phyloP scores from a whole-genome alignment of 306 rosid genomes.

The Vigna hirtella region DNA sequence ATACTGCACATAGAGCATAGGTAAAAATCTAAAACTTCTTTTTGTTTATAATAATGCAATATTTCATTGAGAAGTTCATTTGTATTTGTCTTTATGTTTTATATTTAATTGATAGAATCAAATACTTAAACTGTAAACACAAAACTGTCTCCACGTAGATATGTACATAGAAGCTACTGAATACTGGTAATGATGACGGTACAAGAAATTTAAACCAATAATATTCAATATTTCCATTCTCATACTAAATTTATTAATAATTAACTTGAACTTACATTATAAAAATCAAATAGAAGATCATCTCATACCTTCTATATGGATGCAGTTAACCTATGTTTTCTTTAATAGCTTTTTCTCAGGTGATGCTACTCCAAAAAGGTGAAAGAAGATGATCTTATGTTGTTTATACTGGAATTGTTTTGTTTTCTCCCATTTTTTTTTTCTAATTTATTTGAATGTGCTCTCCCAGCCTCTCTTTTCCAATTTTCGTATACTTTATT shows the following conservation, averaged over 20 bases:
- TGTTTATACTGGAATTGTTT: background rate
- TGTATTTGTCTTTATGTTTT: conserved; percentile 1
- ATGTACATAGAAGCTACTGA: conserved; percentile 3
- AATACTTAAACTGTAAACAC: conserved; percentile 1
- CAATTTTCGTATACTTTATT: background rate
- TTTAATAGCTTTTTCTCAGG: background rate
- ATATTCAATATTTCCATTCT: background rate
- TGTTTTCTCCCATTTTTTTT: background rate
- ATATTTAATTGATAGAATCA: conserved; percentile 4
- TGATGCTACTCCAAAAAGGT: background rate
- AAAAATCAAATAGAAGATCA: background rate
- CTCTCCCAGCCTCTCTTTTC: background rate
- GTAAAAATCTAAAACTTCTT: conserved; percentile 8
- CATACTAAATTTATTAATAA: background rate
- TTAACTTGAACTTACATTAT: conserved; percentile 2
- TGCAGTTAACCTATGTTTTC: background rate
- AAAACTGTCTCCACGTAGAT: conserved; percentile 20
- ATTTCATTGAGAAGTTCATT: conserved; percentile 27
- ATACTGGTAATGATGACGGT: background rate
- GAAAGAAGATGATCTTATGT: background rate
- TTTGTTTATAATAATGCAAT: background rate
- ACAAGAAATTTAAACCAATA: background rate
- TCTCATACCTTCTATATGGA: background rate
- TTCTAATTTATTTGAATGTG: background rate
- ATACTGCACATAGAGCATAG: conserved; percentile 26